A percentile compares a stretch with the other conserved stretches of the same genome.
These are phyloP conservation scores for Wickerhamomyces chaumierensis DNA, from an alignment of 805 yeast genomes.

Conservation along the genomic window DNA sequence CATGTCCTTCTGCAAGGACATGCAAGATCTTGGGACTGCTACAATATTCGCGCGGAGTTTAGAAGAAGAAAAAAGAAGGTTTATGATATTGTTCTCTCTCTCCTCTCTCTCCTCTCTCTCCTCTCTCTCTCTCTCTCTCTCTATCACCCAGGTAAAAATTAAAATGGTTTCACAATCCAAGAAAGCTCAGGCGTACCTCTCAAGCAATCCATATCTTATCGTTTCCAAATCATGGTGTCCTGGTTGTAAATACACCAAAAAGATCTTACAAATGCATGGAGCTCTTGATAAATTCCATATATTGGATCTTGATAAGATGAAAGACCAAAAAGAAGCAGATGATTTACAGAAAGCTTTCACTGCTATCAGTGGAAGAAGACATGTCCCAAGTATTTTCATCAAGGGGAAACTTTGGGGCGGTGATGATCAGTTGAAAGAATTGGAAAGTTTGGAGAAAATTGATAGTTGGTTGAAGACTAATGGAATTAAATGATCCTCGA, in stretches of 20 bases:
- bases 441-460: conserved; percentile 15
- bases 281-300: conserved; percentile 37
- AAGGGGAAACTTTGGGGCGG: conserved; percentile 49
- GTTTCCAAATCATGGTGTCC: conserved; percentile 72
- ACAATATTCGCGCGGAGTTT: too few species aligned
- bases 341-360: conserved; percentile 46
- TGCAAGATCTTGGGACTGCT: too few species aligned
- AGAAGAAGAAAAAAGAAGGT: too few species aligned
- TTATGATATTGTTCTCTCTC: too few species aligned
- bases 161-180: neutral
- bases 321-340: conserved; percentile 34
- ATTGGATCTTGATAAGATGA: conserved; percentile 48
- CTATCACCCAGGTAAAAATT: too few species aligned
- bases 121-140: too few species aligned
- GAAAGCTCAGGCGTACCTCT: conserved; percentile 35
- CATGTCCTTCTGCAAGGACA: too few species aligned
- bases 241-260: conserved; percentile 56
- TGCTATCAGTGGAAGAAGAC: conserved; percentile 43
- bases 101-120: too few species aligned
- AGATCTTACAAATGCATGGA: conserved; percentile 40
- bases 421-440: conserved; percentile 32
- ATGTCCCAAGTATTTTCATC: conserved; percentile 65
- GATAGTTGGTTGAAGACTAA: conserved; percentile 13
- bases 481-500: conserved; percentile 5
- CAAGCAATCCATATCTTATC: conserved; percentile 38